A percentile compares a stretch with the other conserved stretches of the same genome.
phyloP scores from a whole-genome alignment of 192 early-diverging fungal species.

The Linnemannia schmuckeri region DNA sequence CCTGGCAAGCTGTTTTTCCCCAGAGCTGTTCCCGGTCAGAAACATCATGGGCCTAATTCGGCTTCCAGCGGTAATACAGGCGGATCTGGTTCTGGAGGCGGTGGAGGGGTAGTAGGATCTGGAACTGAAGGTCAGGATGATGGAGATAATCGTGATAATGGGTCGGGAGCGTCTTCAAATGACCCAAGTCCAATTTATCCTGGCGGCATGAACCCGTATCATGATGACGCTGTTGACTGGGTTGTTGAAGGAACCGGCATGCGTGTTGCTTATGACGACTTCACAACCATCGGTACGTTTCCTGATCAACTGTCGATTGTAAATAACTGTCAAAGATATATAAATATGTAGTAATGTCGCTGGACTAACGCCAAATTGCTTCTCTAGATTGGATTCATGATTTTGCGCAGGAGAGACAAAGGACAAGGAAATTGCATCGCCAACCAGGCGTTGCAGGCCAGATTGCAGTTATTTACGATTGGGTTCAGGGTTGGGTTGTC shows the following conservation, averaged over 20 bases:
- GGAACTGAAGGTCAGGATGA: not conserved
- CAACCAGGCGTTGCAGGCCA: slow-evolving; percentile 70
- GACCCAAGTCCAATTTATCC: slow-evolving; percentile 42
- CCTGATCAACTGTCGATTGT: not conserved
- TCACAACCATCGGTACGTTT: slow-evolving; percentile 70
- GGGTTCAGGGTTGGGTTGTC: slow-evolving; percentile 89
- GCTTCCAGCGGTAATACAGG: not conserved
- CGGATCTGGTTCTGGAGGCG: not conserved
- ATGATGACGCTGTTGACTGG: slow-evolving; percentile 59
- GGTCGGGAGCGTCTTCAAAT: not conserved
- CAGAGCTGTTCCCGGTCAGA: slow-evolving; percentile 11
- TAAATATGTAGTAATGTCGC: not conserved
- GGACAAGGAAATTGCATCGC: slow-evolving; percentile 70
- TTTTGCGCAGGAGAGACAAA: slow-evolving; percentile 82
- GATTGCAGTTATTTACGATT: slow-evolving; percentile 76
- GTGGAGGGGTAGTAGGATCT: not conserved
- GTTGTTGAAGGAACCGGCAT: slow-evolving; percentile 60
- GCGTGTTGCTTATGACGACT: slow-evolving; percentile 67
- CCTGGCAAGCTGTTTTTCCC: slow-evolving; percentile 37
- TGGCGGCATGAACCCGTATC: slow-evolving; percentile 48
- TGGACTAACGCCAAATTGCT: not conserved
- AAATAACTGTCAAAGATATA: not conserved
- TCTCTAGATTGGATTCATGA: slow-evolving; percentile 91
- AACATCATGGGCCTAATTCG: not conserved
- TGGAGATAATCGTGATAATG: not conserved